Evolutionary conservation across 1,284 basidiomycete species (phyloP), one percentile per base, ranked within the genome.

Genomic region (Tilletia caries): DNA sequence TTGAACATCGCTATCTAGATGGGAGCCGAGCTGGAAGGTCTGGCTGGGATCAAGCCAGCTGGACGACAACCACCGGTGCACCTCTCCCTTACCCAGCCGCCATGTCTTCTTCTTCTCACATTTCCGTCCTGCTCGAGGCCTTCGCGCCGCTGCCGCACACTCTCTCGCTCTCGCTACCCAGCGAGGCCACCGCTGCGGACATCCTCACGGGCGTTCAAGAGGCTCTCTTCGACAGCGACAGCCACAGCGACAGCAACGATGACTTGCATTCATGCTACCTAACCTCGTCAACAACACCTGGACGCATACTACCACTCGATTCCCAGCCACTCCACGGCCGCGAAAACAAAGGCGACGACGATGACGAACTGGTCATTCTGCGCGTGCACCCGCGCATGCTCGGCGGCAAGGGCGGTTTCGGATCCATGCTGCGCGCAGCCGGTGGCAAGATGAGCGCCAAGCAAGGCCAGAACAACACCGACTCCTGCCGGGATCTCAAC

Each of bases 341-440:
- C 52, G 29, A 66, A 23, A 52, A 70, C 64, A 68, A 12, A 6
- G 37, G 29, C 18, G 20, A 54, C 32, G 15, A 33, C 13, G 27
- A 60, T 4, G 44, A n/a, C 13, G n/a, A 54, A n/a, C 25, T 54
- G 15, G 27, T 41, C 1, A 34, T 52, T 13, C 25, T 25, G 2
- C 27, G 64, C 27, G n/a, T 79, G 27, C 68, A 77, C 4, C 64
- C 71, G 23, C 68, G 72, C 20, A 23, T 68, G 73, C 90, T 87
- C 12, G 95, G 95, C 71, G 96, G 96, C 64, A 98, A 98, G 85
- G 95, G 96, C 80, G 95, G 95, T 66, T 98, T 99, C 82, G 95
- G 96, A 8, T 92, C 91, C 29, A 94, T 97, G 86, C 87, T 99
- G 73, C 89, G 95, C 82, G 95, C 96, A 0, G 94, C 95, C 25